These are phyloP conservation scores for Phanerodontia chrysosporium DNA, from an alignment of 768 basidiomycete species.

Conservation along the genomic window DNA sequence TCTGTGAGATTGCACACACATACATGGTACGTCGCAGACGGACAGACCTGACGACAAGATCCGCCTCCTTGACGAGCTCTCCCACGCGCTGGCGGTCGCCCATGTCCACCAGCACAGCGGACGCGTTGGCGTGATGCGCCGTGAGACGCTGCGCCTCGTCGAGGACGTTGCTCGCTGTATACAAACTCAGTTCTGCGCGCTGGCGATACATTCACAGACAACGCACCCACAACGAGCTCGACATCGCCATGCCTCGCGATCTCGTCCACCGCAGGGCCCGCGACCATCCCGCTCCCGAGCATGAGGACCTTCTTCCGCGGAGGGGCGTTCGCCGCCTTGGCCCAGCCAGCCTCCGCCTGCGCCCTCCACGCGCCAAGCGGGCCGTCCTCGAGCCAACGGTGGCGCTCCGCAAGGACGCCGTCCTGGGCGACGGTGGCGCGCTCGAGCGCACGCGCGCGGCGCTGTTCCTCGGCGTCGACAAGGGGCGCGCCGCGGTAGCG, in stretches of 20 bases:
- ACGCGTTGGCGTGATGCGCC: constrained; percentile 44
- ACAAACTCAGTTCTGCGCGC: not conserved
- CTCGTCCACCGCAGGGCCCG: constrained; percentile 79
- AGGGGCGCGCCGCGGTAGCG: constrained; percentile 26
- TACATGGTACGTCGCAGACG: too few relatives aligned
- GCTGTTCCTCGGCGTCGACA: not conserved
- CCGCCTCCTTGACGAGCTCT: constrained; percentile 54
- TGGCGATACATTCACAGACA: not conserved
- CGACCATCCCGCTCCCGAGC: constrained; percentile 95
- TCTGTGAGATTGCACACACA: too few relatives aligned
- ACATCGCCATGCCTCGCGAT: constrained; percentile 61
- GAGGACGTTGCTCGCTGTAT: constrained; percentile 68
- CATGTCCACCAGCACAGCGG: constrained; percentile 58
- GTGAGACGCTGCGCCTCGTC: constrained; percentile 52
- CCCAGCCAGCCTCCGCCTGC: not conserved
- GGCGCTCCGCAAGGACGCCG: constrained; percentile 50
- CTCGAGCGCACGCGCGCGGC: constrained; percentile 45
- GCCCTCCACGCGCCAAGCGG: constrained; percentile 43
- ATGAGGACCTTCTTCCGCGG: constrained; percentile 61
- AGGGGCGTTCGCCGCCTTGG: not conserved
- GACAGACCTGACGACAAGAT: constrained; percentile 80
- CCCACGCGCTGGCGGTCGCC: constrained; percentile 40
- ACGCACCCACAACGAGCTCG: constrained; percentile 67
- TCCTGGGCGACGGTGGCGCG: constrained; percentile 64
- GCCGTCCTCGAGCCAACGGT: constrained; percentile 51